Evolutionary conservation across 2,329 filamentous ascomycete species (phyloP), one percentile per base, ranked within the genome.

Genomic region (Penicillium occitanis): DNA sequence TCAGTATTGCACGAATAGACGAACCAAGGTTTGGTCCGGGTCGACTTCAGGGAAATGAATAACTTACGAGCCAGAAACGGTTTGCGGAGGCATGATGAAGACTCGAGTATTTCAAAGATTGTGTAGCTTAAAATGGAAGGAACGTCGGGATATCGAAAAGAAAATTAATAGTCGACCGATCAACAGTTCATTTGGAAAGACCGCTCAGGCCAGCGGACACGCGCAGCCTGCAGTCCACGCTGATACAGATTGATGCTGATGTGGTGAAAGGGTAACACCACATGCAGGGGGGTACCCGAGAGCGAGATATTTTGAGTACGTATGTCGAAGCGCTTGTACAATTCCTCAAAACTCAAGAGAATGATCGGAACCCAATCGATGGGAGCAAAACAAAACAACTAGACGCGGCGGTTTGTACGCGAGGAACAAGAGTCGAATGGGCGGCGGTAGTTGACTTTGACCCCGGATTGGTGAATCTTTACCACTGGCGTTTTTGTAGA

Each of bases 11-110:
- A 14, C 5, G 22, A 51, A 22, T 35, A 58, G 28, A 33, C 3
- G 11, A 46, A 64, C 17, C 37, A 48, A 37, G 42, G n/a, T 37
- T 46, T 57, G 40, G n/a, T 19, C 8, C 33, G 33, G 53, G 5
- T 17, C 33, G 11, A 57, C 14, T 35, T 28, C 28, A 55, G 22
- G 50, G 50, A 35, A 19, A 28, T 25, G 44, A 10, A 58, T 44
- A 19, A 62, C 66, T 67, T 53, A 67, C 66, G 66, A 67, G 60
- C 40, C 44, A 62, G 66, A 51, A n/a, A 62, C 62, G 19, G 66
- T 51, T 59, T 66, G 65, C 55, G 61, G 62, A 50, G 65, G 57
- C 66, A 67, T 67, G 30, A 40, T 46, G 53, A 28, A 28, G 10
- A 59, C 50, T 42, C 22, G 46, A 51, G 19, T 30, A 53, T 42